Conservation (phyloP, 1,139 yeast species). For the Blastobotrys apis region DNA sequence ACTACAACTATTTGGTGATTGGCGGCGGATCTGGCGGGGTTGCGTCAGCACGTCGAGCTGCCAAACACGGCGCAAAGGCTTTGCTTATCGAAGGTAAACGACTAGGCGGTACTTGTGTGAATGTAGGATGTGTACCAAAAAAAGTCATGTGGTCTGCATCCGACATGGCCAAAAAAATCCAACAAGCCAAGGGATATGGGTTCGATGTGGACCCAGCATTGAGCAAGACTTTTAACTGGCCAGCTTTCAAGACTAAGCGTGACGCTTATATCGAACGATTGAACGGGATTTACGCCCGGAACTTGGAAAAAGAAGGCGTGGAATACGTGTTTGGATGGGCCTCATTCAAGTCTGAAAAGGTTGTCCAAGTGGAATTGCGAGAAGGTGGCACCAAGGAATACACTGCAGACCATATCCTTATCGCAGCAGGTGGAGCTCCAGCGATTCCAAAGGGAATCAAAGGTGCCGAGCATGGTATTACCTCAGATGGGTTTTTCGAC, state of each 20-base stretch:
- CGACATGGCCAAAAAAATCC: slow-evolving; percentile 71
- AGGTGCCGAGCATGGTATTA: slow-evolving; percentile 79
- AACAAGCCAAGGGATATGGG: slow-evolving; percentile 78
- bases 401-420: slow-evolving; percentile 75
- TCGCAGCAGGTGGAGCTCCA: slow-evolving; percentile 94
- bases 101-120: slow-evolving; percentile 98
- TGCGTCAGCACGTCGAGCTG: slow-evolving; percentile 95
- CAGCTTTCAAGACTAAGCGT: slow-evolving; percentile 71
- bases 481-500: slow-evolving; percentile 88
- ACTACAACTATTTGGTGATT: slow-evolving; percentile 86
- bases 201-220: slow-evolving; percentile 50
- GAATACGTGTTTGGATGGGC: slow-evolving; percentile 89
- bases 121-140: slow-evolving; percentile 98
- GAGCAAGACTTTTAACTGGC: slow-evolving; percentile 72
- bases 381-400: slow-evolving; percentile 48
- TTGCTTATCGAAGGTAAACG: slow-evolving; percentile 69
- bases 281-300: slow-evolving; percentile 89
- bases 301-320: slow-evolving; percentile 82
- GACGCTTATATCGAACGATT: slow-evolving; percentile 85
- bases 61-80: slow-evolving; percentile 86
- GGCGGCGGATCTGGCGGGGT: slow-evolving; percentile 99
- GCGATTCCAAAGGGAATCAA: slow-evolving; percentile 62
- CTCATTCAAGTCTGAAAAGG: slow-evolving; percentile 54
- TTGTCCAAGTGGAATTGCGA: slow-evolving; percentile 67
- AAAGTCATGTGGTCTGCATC: slow-evolving; percentile 98